phyloP scores from a whole-genome alignment of 2,329 filamentous ascomycete species.

The Pseudocercospora crystallina region DNA sequence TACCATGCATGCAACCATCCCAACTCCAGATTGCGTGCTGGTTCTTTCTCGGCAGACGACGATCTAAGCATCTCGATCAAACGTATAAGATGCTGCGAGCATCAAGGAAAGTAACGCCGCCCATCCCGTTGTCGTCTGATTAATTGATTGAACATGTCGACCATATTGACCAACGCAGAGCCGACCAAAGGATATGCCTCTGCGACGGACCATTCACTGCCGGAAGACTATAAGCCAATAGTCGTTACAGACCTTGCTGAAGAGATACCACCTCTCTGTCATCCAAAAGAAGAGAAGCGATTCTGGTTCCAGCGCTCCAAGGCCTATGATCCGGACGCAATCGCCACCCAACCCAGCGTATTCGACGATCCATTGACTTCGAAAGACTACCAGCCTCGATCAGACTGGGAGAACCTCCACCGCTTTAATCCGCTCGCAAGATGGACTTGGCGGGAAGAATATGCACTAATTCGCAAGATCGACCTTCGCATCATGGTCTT shows the following conservation, averaged over 20 bases:
- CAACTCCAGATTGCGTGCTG: no score
- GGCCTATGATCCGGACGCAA: slow-evolving; percentile 13
- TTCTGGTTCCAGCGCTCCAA: slow-evolving; percentile 11
- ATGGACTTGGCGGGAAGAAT: slow-evolving; percentile 44
- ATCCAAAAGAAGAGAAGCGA: slow-evolving; percentile 5
- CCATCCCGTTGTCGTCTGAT: no score
- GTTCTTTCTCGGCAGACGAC: no score
- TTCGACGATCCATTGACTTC: slow-evolving; percentile 53
- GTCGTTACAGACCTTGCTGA: slow-evolving; percentile 4
- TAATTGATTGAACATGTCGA: no score
- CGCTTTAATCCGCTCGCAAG: slow-evolving; percentile 48
- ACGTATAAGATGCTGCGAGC: no score
- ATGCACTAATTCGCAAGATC: slow-evolving; percentile 28
- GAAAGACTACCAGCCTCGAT: slow-evolving; percentile 56
- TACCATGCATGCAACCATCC: no score
- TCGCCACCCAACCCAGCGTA: slow-evolving; percentile 22
- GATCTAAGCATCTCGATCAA: no score
- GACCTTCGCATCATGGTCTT: slow-evolving; percentile 21
- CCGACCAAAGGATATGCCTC: not conserved
- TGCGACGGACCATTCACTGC: no score
- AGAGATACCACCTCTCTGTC: slow-evolving; percentile 5
- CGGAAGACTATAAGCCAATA: slow-evolving; percentile 12
- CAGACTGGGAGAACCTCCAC: slow-evolving; percentile 50
- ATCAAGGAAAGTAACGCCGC: no score
- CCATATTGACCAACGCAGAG: no score